phyloP scores from a whole-genome alignment of 2,329 filamentous ascomycete genomes.

The Alternaria brassicae region DNA sequence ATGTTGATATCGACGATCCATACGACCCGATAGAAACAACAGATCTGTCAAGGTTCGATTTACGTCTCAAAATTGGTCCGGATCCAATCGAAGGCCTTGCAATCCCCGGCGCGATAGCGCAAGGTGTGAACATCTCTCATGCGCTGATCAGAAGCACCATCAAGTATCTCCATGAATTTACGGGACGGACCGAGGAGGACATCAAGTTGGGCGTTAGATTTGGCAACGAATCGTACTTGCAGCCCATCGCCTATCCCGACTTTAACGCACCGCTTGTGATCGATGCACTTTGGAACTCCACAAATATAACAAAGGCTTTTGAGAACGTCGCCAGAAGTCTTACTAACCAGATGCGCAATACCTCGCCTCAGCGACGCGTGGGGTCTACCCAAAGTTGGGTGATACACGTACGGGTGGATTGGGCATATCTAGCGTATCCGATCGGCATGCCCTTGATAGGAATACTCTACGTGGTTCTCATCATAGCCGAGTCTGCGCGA shows the following conservation, averaged over 20 bases:
- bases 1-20: too few species aligned
- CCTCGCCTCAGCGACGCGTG: not conserved
- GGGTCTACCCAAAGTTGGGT: not conserved
- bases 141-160: conserved; percentile 1
- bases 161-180: not conserved
- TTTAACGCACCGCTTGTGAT: not conserved
- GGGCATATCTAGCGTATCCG: not conserved
- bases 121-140: conserved; percentile 4
- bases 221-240: too few species aligned
- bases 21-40: too few species aligned
- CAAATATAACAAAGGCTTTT: not conserved
- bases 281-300: not conserved
- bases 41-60: too few species aligned
- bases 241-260: not conserved
- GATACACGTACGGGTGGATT: not conserved
- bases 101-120: too few species aligned
- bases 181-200: not conserved
- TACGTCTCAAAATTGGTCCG: too few species aligned
- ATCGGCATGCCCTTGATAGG: not conserved
- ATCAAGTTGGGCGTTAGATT: too few species aligned
- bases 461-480: not conserved
- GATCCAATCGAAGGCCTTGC: too few species aligned
- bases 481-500: not conserved
- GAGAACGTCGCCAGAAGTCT: not conserved
- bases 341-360: not conserved